These are phyloP conservation scores for Hibiscus tridactylites DNA, from an alignment of 345 rosid genomes.

Conservation along the genomic window DNA sequence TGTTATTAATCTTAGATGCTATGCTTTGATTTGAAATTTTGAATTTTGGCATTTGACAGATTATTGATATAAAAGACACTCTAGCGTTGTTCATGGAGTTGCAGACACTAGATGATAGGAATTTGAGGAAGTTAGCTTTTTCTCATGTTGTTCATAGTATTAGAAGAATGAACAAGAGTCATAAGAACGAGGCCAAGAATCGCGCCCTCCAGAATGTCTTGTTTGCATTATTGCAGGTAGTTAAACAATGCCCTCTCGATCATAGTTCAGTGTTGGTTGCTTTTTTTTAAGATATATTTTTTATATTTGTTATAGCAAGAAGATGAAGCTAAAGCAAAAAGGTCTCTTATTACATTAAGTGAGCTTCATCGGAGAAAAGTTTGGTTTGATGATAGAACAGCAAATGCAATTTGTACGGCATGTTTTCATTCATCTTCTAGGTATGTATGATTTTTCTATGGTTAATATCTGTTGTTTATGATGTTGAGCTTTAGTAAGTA, in stretches of 20 bases:
- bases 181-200: slow-evolving; percentile 63
- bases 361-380: slow-evolving; percentile 75
- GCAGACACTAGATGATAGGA: slow-evolving; percentile 73
- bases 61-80: slow-evolving; percentile 55
- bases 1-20: not conserved
- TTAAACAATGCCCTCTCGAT: not conserved
- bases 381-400: slow-evolving; percentile 88
- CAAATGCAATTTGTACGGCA: slow-evolving; percentile 82
- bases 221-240: slow-evolving; percentile 64
- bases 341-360: slow-evolving; percentile 62
- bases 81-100: slow-evolving; percentile 74
- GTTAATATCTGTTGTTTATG: slow-evolving; percentile 5
- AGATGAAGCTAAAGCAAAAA: slow-evolving; percentile 71
- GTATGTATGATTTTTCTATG: slow-evolving; percentile 24
- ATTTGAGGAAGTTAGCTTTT: slow-evolving; percentile 62
- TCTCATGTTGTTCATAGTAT: slow-evolving; percentile 75
- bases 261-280: not conserved
- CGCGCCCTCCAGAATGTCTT: slow-evolving; percentile 73
- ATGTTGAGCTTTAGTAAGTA: slow-evolving; percentile 1
- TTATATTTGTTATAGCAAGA: slow-evolving; percentile 44
- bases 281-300: not conserved
- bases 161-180: slow-evolving; percentile 66
- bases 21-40: slow-evolving; percentile 8
- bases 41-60: slow-evolving; percentile 28
- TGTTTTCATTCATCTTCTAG: slow-evolving; percentile 84